These are phyloP conservation scores for Phaeosphaeria sp. DNA, from an alignment of 2,329 filamentous ascomycete species.

Conservation along the genomic window DNA sequence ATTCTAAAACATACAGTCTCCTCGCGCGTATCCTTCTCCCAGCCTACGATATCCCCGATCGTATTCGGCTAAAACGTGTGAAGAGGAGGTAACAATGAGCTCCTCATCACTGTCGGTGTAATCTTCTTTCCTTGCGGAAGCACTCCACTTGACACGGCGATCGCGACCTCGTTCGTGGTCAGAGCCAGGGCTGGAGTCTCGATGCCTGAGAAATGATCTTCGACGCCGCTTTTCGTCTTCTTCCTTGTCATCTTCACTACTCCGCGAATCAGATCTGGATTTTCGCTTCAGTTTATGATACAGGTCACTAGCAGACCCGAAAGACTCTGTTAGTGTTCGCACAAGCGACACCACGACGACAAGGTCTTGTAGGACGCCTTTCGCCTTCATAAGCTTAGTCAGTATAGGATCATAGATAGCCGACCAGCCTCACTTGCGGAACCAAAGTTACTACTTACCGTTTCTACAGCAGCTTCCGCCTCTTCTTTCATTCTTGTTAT, in stretches of 20 bases:
- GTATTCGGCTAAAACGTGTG: conserved; percentile 36
- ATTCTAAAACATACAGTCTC: conserved; percentile 33
- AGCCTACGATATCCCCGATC: conserved; percentile 37
- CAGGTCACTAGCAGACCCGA: conserved; percentile 39
- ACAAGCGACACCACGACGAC: conserved; percentile 42
- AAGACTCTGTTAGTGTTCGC: conserved; percentile 34
- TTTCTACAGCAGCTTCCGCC: conserved; percentile 20
- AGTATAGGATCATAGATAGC: background rate
- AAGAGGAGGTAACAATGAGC: conserved; percentile 29
- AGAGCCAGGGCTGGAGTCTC: conserved; percentile 25
- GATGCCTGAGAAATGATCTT: conserved; percentile 10
- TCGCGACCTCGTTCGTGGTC: conserved; percentile 11
- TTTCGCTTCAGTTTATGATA: conserved; percentile 40
- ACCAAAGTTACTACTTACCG: conserved; percentile 9
- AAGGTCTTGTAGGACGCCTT: conserved; percentile 31
- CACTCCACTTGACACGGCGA: conserved; percentile 17
- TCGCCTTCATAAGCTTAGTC: conserved; percentile 24
- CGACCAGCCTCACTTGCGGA: background rate
- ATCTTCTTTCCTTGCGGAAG: conserved; percentile 20
- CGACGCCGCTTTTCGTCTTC: conserved; percentile 2
- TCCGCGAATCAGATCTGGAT: conserved; percentile 17
- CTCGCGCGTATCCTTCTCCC: conserved; percentile 39
- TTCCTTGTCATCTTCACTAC: conserved; percentile 21
- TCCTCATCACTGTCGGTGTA: conserved; percentile 38
- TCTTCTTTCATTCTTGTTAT: conserved; percentile 21